phyloP scores from a whole-genome alignment of 345 rosid genomes.

The Salix udensis region DNA sequence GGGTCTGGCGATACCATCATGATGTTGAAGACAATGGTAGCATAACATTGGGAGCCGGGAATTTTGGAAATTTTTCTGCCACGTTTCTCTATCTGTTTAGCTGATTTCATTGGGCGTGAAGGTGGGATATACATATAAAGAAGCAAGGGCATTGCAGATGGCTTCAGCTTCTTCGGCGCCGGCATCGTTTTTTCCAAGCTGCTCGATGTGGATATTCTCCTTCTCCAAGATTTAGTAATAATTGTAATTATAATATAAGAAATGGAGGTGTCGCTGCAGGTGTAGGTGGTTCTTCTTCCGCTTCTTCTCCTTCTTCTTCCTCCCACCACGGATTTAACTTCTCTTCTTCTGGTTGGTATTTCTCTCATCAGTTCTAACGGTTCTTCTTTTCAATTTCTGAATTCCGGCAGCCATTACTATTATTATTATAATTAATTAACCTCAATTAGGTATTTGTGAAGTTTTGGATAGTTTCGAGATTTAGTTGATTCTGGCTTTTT shows the following conservation, averaged over 20 bases:
- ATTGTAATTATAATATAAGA: constrained; percentile 4
- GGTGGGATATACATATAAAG: background rate
- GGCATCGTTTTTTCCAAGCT: constrained; percentile 28
- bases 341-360: constrained; percentile 20
- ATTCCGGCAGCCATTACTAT: too few species aligned
- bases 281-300: constrained; percentile 26
- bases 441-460: too few species aligned
- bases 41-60: constrained; percentile 16
- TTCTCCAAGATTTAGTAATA: constrained; percentile 24
- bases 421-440: too few species aligned
- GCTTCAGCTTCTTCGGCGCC: constrained; percentile 34
- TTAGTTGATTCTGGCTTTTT: too few species aligned
- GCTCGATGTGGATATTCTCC: constrained; percentile 42
- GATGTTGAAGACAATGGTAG: background rate
- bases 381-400: background rate
- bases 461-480: too few species aligned
- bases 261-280: constrained; percentile 25
- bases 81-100: background rate
- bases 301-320: constrained; percentile 39
- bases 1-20: background rate
- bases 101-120: background rate
- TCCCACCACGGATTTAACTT: constrained; percentile 36
- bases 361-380: background rate
- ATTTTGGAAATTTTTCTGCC: background rate
- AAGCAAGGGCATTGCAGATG: constrained; percentile 20